Conservation (phyloP, 352 stramenopile species). For the Aphanomyces stellatus region DNA sequence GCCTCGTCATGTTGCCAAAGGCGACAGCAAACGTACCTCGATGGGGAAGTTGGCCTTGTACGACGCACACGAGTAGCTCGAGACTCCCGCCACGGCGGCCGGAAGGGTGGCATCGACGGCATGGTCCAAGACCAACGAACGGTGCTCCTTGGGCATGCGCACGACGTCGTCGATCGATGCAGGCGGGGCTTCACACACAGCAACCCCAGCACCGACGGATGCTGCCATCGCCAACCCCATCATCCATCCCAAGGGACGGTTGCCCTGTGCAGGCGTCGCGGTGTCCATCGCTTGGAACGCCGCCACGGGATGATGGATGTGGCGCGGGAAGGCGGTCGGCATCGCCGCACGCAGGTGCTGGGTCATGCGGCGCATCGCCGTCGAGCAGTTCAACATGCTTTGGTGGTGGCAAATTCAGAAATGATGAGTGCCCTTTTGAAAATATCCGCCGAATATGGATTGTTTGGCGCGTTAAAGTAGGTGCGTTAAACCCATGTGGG, state of each 20-base stretch:
- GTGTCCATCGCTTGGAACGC: neutral
- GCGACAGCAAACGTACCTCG: constrained; percentile 30
- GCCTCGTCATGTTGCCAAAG: too few relatives aligned
- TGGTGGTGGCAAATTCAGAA: too few relatives aligned
- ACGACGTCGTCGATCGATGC: neutral
- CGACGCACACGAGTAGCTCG: constrained; percentile 15
- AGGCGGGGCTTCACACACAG: constrained; percentile 2
- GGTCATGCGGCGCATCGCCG: too few relatives aligned
- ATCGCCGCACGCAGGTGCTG: too few relatives aligned
- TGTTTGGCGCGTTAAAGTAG: too few relatives aligned
- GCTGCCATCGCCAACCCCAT: neutral
- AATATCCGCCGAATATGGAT: too few relatives aligned
- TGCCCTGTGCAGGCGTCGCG: neutral
- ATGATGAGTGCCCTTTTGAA: too few relatives aligned
- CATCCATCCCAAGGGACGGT: neutral
- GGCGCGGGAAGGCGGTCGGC: too few relatives aligned
- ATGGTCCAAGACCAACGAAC: neutral
- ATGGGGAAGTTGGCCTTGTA: constrained; percentile 16
- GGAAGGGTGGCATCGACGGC: neutral
- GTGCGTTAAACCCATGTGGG: too few relatives aligned
- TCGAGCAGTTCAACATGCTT: too few relatives aligned
- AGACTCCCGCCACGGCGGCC: neutral
- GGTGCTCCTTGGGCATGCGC: neutral
- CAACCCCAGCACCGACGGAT: neutral
- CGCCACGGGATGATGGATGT: too few relatives aligned